Percentiles rank a stretch among this genome's conserved stretches.
These are phyloP conservation scores for Sugiyamaella grinbergsii DNA, from an alignment of 1,139 yeast species.

Conservation along the genomic window DNA sequence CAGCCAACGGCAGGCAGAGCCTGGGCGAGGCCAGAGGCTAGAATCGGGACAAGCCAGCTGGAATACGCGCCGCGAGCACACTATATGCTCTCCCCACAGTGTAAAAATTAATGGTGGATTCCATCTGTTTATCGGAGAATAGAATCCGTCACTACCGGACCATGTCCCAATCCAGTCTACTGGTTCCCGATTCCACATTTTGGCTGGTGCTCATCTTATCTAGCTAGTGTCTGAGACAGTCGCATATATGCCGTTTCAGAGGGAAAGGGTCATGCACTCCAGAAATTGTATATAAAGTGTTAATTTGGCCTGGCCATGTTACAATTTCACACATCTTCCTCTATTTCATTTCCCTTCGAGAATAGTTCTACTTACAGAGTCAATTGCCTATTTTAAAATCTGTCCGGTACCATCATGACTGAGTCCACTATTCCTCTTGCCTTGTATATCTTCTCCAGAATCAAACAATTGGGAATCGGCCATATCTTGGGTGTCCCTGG, in stretches of 20 bases:
- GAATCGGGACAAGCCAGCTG: no score
- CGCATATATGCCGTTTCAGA: no score
- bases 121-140: neutral
- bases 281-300: neutral
- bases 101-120: neutral
- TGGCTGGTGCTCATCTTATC: neutral
- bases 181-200: no score
- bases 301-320: neutral
- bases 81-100: neutral
- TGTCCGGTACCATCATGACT: conserved; percentile 16
- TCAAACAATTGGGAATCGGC: conserved; percentile 58
- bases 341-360: no score
- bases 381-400: no score
- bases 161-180: no score
- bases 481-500: conserved; percentile 82
- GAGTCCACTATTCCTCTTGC: conserved; percentile 51
- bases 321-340: neutral
- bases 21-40: no score
- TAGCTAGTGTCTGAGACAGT: no score
- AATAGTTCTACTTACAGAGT: no score
- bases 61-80: no score
- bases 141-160: no score
- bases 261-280: neutral
- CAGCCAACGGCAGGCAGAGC: conserved; percentile 14
- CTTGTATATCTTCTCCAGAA: conserved; percentile 57